Evolutionary conservation across 371 early-diverging fungal genomes (phyloP), one percentile per base, ranked within the genome.

Genomic region (Saksenaea vasiformis): DNA sequence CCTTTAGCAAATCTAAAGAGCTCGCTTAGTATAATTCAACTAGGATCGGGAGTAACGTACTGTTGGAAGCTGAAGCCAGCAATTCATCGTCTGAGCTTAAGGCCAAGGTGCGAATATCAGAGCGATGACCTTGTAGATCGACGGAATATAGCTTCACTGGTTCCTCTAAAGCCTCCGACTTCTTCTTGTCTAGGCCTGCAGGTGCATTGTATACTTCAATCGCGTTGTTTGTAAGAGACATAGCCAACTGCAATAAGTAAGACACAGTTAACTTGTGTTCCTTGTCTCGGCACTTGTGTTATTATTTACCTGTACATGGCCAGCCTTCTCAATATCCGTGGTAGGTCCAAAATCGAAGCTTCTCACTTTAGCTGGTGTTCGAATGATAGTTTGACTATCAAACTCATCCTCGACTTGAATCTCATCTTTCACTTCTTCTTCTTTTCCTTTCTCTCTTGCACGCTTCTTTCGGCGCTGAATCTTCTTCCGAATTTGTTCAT

Each of bases 41-140:
- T 13, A 41, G 14, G 5, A 38, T n/a, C 43, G 14, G 14, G 26
- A 24, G 15, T n/a, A 5, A 71, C 76, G 70, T 76, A 82, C 83
- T 83, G 67, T 85, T 89, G 5, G 95, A 93, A 2, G 91, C 93
- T 22, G 96, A 91, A 22, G 89, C 90, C 15, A 97, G 74, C 54
- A 95, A 72, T 63, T 91, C 91, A 66, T 94, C 95, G 72, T 97
- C 95, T 4, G 88, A 83, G 66, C 92, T 93, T 19, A 98, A 79
- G 14, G 94, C 85, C 36, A 97, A 71, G 0, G 93, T 83, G 56
- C 97, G 93, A 53, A 95, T 85, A 74, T 98, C 98, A 15, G 89
- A 85, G 13, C 98, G 89, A 75, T 98, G 98, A 13, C 98, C 98
- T 27, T 83, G 86, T 41, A 91, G 69, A 67, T 96, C 97, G 35